Evolutionary conservation across 371 early-diverging fungal species (phyloP), one percentile per base, ranked within the genome.

Genomic region (Sporodiniella umbellata): DNA sequence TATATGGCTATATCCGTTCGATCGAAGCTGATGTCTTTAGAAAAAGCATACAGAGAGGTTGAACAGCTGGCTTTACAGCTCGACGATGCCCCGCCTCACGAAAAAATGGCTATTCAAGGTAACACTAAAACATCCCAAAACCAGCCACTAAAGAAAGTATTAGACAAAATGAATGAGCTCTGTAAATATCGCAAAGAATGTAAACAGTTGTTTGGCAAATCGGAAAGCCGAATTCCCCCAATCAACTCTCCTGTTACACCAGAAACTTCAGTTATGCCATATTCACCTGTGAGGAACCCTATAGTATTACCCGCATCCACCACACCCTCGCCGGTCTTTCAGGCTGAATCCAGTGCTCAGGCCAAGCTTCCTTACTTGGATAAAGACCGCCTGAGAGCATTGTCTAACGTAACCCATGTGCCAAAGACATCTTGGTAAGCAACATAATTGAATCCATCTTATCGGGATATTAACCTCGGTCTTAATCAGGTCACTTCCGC

Each of bases 1-100:
- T 59, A 59, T 23, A 54, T 59, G 60, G 60, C 60, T 14, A 59
- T 59, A 15, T 59, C 60, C 7, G 54, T 59, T 10, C 23, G 60
- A 37, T 59, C 60, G 15, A 59, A 59, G 24, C 30, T 59, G 2
- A 59, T 59, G 60, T 53, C 60, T 2, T 33, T 59, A 10, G 60
- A 59, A 15, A 59, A 59, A 19, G 24, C 28, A 3, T 59, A 24
- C 30, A 33, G 24, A 42, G 60, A 59, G 30, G 54, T 50, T 4
- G 60, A 59, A 42, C 54, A 53, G 28, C 18, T 59, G n/a, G 43
- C 24, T 8, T 17, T 19, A 33, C 49, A 54, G 17, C 33, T 50
- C 4, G 45, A 45, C 18, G 19, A 44, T 26, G 25, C 44, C 23
- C 25, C 15, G 37, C 24, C 48, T 17, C 52, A 52, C 38, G 59